phyloP scores from a whole-genome alignment of 805 yeast genomes.

The Sporopachydermia quercuum region DNA sequence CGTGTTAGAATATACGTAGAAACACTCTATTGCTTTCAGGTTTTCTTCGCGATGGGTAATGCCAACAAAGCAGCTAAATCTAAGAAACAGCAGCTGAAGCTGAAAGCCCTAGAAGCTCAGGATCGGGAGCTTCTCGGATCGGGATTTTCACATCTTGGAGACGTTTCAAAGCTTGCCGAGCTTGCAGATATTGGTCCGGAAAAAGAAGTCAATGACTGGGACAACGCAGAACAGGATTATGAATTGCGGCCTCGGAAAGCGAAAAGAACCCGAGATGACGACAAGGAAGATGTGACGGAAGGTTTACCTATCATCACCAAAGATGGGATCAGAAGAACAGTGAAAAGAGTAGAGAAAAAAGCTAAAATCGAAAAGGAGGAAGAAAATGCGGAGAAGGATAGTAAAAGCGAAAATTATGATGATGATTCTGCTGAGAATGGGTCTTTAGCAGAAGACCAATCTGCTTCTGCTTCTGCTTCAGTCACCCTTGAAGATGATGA shows the following conservation, averaged over 20 bases:
- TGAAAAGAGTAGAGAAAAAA: constrained; percentile 21
- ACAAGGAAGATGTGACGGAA: constrained; percentile 34
- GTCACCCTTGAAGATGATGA: constrained; percentile 16
- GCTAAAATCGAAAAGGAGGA: constrained; percentile 11
- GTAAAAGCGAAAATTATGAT: constrained; percentile 6
- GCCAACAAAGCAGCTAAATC: not conserved
- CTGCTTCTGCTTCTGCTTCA: constrained; percentile 15
- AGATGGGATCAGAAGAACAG: constrained; percentile 65
- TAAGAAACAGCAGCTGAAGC: not conserved
- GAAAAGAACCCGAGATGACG: constrained; percentile 19
- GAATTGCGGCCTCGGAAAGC: constrained; percentile 56
- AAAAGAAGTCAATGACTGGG: constrained; percentile 31
- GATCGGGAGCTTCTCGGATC: not conserved
- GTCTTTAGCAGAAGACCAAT: constrained; percentile 10
- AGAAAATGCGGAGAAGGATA: constrained; percentile 6
- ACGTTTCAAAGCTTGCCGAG: not conserved
- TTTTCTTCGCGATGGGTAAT: not conserved
- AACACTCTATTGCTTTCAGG: too few relatives aligned
- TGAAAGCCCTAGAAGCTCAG: not conserved
- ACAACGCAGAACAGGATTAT: constrained; percentile 66
- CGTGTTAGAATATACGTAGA: too few relatives aligned
- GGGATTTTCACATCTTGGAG: not conserved
- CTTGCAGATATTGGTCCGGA: constrained; percentile 5
- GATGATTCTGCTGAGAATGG: constrained; percentile 9
- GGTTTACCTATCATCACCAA: constrained; percentile 65